Evolutionary conservation across 805 yeast genomes (phyloP), one percentile per base, ranked within the genome.

Genomic region (Candida parachauliodes): DNA sequence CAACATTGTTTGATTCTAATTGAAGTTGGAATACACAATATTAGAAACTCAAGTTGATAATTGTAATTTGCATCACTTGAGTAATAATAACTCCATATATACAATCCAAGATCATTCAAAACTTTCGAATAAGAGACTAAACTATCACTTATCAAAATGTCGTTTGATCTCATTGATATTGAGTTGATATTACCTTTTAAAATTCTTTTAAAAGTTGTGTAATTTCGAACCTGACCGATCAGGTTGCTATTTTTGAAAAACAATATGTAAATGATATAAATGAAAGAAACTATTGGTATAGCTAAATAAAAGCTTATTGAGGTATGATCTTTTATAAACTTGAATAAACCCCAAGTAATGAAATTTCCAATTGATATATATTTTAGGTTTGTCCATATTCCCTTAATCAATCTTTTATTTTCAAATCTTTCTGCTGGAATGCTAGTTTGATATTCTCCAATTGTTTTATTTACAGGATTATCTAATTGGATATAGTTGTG

Each of bases 1-100:
- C 81, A 55, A 57, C 98, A 93, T 62, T 93, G 99, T 32, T 76
- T 74, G 19, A 91, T 69, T 51, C 98, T 73, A 20, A 91, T 77
- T n/a, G 76, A 51, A 6, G 79, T 74, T 0, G 98, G 98, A 7
- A 80, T 57, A 17, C 65, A 32, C 48, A 66, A 42, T 41, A 59
- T 48, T 28, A 61, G 24, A 19, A 59, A 49, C 46, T 70, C 70
- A 21, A 61, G 36, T 10, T 47, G 45, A 15, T 46, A 40, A 44
- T 56, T 60, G 42, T 62, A 63, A n/a, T 52, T 49, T 19, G 44
- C 29, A 9, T 56, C 26, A 64, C 70, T 38, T 64, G 56, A 26
- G 63, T 62, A 47, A n/a, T n/a, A n/a, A 55, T 55, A 41, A 61
- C 65, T 35, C 54, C 85, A 72, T 2, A 74, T 20, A 47, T 77